A percentile compares a stretch with the other conserved stretches of the same genome.
These are phyloP conservation scores for Westerdykella ornata DNA, from an alignment of 2,329 filamentous ascomycete species.

Conservation along the genomic window DNA sequence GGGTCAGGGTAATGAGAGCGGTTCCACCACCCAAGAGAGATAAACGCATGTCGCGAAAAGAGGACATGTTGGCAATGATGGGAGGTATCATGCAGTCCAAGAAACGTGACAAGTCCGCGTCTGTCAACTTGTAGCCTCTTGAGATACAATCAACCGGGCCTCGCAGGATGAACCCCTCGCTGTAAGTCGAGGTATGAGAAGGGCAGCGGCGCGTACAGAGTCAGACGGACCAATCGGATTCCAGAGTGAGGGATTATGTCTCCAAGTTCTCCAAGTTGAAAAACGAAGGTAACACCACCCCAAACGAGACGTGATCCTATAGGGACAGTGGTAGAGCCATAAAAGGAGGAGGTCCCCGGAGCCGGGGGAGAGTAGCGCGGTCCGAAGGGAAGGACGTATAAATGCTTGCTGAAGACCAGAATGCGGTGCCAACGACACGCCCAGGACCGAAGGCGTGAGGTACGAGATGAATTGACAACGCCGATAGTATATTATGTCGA, in stretches of 20 bases:
- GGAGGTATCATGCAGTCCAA: neutral
- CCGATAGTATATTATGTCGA: slow-evolving; percentile 18
- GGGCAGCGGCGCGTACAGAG: slow-evolving; percentile 5
- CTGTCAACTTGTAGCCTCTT: neutral
- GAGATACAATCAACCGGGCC: slow-evolving; percentile 5
- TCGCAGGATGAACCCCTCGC: slow-evolving; percentile 7
- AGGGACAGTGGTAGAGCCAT: slow-evolving; percentile 5
- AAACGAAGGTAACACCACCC: slow-evolving; percentile 6
- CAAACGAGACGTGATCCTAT: slow-evolving; percentile 3
- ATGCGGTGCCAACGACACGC: slow-evolving; percentile 17
- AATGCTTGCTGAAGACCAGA: slow-evolving; percentile 22
- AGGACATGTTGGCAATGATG: slow-evolving; percentile 11
- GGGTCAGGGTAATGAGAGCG: slow-evolving; percentile 31
- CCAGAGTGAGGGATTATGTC: slow-evolving; percentile 6
- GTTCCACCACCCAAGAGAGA: slow-evolving; percentile 30
- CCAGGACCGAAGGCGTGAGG: slow-evolving; percentile 29
- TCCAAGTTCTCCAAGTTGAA: slow-evolving; percentile 2
- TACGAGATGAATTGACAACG: slow-evolving; percentile 23
- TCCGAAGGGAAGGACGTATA: slow-evolving; percentile 10
- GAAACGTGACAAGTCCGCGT: neutral
- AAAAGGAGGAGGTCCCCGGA: slow-evolving; percentile 6
- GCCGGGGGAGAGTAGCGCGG: neutral
- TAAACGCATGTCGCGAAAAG: slow-evolving; percentile 26
- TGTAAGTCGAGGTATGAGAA: slow-evolving; percentile 4
- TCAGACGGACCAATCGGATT: slow-evolving; percentile 4